Evolutionary conservation across 768 basidiomycete species (phyloP).

Genomic region (button mushroom (Agaricus bisporus)): DNA sequence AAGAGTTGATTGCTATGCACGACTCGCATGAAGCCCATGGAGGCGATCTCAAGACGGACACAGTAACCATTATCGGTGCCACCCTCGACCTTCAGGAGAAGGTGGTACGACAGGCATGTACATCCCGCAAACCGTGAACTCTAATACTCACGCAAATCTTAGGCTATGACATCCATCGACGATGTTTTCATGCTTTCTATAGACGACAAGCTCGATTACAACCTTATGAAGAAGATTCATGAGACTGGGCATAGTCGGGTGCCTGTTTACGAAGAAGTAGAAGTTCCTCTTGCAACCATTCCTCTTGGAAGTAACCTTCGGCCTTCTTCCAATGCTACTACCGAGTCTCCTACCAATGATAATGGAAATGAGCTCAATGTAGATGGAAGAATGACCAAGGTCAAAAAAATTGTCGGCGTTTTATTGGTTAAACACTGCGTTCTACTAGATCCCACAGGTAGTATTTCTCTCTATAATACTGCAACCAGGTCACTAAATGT

Average conservation of each 20-base stretch:
- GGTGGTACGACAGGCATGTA: slow-evolving; percentile 58
- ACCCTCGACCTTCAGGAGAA: slow-evolving; percentile 88
- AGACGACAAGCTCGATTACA: slow-evolving; percentile 76
- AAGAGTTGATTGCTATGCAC: slow-evolving; percentile 89
- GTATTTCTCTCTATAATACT: neutral
- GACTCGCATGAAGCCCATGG: slow-evolving; percentile 65
- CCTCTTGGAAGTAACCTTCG: slow-evolving; percentile 5
- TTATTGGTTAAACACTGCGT: slow-evolving; percentile 89
- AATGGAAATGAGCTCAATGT: neutral
- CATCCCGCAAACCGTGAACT: neutral
- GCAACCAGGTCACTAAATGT: neutral
- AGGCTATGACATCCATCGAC: slow-evolving; percentile 80
- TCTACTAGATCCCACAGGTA: slow-evolving; percentile 79
- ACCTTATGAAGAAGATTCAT: slow-evolving; percentile 69
- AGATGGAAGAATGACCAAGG: slow-evolving; percentile 36
- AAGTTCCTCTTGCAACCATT: slow-evolving; percentile 42
- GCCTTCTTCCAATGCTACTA: neutral
- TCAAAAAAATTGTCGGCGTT: slow-evolving; percentile 82
- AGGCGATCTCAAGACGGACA: slow-evolving; percentile 82
- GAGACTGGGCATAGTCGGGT: slow-evolving; percentile 80
- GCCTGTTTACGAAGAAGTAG: slow-evolving; percentile 76
- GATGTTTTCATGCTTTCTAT: slow-evolving; percentile 87
- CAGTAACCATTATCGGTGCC: slow-evolving; percentile 85
- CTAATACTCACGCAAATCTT: neutral
- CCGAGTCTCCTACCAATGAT: neutral